Evolutionary conservation across 495 filamentous ascomycete species (phyloP).

Genomic region (Penicillium atrosanguineum): DNA sequence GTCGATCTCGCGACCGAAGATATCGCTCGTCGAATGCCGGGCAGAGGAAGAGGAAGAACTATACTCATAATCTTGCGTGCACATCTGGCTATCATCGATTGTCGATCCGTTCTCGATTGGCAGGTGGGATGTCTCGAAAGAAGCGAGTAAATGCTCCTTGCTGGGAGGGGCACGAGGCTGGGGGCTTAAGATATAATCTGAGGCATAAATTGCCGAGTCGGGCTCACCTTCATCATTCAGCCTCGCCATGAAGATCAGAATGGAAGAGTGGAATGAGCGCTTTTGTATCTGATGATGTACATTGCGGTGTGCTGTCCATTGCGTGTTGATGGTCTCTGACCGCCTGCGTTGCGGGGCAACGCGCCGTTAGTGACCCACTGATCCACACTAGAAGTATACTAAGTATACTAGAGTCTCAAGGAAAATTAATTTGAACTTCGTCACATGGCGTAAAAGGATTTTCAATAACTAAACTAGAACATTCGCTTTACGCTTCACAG

Average conservation of each 20-base stretch:
- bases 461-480: background rate
- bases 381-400: background rate
- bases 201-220: slow-evolving; percentile 6
- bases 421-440: background rate
- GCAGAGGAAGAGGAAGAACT: slow-evolving; percentile 39
- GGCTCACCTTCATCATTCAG: slow-evolving; percentile 15
- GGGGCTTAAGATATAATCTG: slow-evolving; percentile 25
- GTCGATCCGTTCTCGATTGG: slow-evolving; percentile 14
- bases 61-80: slow-evolving; percentile 33
- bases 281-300: background rate
- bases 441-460: background rate
- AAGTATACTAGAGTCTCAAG: background rate
- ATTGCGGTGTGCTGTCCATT: background rate
- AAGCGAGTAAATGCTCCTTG: slow-evolving; percentile 20
- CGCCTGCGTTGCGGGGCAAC: slow-evolving; percentile 8
- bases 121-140: slow-evolving; percentile 21
- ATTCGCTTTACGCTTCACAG: background rate
- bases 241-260: slow-evolving; percentile 19
- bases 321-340: background rate
- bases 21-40: slow-evolving; percentile 31
- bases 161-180: slow-evolving; percentile 18
- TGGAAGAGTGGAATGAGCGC: slow-evolving; percentile 1
- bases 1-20: slow-evolving; percentile 28
- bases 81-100: slow-evolving; percentile 21
- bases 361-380: background rate